Conservation (phyloP, 148 eudicot species). For the Hydrangea macrophylla region DNA sequence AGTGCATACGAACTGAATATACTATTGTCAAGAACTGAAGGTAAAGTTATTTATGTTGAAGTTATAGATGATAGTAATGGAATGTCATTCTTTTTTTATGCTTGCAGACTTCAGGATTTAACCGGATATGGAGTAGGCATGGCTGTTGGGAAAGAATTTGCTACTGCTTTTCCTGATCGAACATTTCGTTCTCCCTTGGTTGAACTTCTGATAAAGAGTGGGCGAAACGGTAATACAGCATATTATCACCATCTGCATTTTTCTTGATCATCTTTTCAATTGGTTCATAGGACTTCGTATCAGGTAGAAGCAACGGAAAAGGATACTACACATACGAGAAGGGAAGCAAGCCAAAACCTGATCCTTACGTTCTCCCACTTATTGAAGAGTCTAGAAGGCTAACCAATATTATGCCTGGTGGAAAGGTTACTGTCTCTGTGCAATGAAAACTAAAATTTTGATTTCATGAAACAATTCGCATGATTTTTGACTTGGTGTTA, state of each 20-base stretch:
- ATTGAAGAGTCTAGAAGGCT: conserved; percentile 77
- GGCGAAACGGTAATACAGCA: conserved; percentile 69
- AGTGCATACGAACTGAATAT: neutral
- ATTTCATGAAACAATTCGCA: neutral
- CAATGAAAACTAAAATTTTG: neutral
- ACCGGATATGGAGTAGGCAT: conserved; percentile 82
- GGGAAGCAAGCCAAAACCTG: conserved; percentile 92
- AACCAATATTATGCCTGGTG: conserved; percentile 75
- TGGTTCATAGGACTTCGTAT: conserved; percentile 7
- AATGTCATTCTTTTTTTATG: conserved; percentile 12
- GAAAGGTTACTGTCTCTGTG: conserved; percentile 51
- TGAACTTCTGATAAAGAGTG: conserved; percentile 64
- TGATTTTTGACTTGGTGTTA: neutral
- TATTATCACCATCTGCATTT: conserved; percentile 2
- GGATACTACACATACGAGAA: conserved; percentile 85
- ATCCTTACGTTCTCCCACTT: conserved; percentile 67
- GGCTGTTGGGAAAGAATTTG: conserved; percentile 49
- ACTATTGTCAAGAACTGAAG: neutral
- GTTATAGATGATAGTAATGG: neutral
- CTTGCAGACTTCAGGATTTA: conserved; percentile 74
- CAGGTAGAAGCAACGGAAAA: conserved; percentile 89
- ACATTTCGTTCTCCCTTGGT: conserved; percentile 55
- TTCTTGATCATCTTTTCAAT: neutral
- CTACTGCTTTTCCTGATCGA: conserved; percentile 61
- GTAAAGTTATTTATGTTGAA: too few relatives aligned